These are phyloP conservation scores for Bremia lactucae DNA, from an alignment of 352 stramenopile species.

Conservation along the genomic window DNA sequence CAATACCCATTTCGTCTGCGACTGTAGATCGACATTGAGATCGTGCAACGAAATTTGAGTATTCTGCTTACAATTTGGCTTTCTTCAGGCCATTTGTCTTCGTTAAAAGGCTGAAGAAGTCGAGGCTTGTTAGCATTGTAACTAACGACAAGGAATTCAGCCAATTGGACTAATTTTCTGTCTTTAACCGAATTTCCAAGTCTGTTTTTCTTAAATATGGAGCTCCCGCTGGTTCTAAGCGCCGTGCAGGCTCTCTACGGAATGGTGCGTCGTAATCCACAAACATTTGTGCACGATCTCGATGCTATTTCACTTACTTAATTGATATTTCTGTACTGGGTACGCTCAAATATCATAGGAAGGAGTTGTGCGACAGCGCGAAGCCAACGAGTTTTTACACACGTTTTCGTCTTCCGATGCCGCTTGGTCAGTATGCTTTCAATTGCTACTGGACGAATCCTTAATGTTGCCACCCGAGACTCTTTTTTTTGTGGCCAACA, in stretches of 20 bases:
- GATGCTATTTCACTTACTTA: neutral
- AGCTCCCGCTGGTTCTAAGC: constrained; percentile 36
- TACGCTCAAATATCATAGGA: constrained; percentile 20
- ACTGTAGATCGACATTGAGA: too few relatives aligned
- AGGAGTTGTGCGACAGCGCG: constrained; percentile 44
- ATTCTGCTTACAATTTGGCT: too few relatives aligned
- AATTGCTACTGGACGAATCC: constrained; percentile 40
- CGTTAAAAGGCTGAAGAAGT: constrained; percentile 18
- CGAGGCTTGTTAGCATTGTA: constrained; percentile 18
- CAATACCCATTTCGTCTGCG: neutral
- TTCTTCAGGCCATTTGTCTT: constrained; percentile 4
- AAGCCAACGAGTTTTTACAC: constrained; percentile 60
- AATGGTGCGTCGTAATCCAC: constrained; percentile 31
- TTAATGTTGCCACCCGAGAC: constrained; percentile 33
- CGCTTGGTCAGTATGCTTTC: constrained; percentile 38
- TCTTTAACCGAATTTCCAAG: too few relatives aligned
- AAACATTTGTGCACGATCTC: too few relatives aligned
- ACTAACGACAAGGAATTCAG: too few relatives aligned
- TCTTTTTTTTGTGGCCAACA: constrained; percentile 71
- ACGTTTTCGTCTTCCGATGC: constrained; percentile 38
- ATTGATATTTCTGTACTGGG: neutral
- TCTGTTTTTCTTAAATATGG: constrained; percentile 4
- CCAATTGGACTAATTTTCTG: too few relatives aligned
- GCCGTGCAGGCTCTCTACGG: constrained; percentile 54
- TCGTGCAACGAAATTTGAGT: too few relatives aligned